phyloP scores from a whole-genome alignment of 2,329 filamentous ascomycete species.

The Daldinia sp. region DNA sequence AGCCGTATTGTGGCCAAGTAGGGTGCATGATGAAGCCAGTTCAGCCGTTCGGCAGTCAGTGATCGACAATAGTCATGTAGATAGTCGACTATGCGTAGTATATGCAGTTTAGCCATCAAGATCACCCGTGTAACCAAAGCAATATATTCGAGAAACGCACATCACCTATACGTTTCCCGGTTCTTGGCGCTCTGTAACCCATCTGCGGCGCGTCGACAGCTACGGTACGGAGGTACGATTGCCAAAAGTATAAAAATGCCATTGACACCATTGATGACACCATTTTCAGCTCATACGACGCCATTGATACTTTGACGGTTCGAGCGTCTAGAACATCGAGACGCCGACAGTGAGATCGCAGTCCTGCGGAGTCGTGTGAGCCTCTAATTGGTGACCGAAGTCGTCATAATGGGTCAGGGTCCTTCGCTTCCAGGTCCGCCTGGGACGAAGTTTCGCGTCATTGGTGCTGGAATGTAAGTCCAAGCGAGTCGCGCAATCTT shows the following conservation, averaged over 20 bases:
- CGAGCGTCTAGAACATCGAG: constrained; percentile 13
- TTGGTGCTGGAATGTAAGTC: constrained; percentile 49
- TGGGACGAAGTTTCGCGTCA: constrained; percentile 48
- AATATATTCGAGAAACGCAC: constrained; percentile 25
- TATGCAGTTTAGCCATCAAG: constrained; percentile 29
- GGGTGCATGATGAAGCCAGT: constrained; percentile 11
- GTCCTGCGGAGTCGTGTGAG: constrained; percentile 14
- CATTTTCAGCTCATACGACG: constrained; percentile 24
- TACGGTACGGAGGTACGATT: not conserved
- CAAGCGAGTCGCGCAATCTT: constrained; percentile 7
- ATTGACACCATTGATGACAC: constrained; percentile 32
- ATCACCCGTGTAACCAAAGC: constrained; percentile 12
- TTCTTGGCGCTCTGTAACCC: constrained; percentile 27
- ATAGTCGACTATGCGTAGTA: not conserved
- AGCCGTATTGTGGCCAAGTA: constrained; percentile 5
- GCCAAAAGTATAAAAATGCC: constrained; percentile 26
- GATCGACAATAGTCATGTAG: constrained; percentile 1
- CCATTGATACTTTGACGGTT: constrained; percentile 23
- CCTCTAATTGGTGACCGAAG: constrained; percentile 25
- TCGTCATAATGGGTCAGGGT: constrained; percentile 45
- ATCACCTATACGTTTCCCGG: constrained; percentile 14
- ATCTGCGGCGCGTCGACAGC: constrained; percentile 16
- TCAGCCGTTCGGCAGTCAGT: constrained; percentile 28
- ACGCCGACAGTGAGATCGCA: constrained; percentile 2
- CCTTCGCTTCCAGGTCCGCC: constrained; percentile 46